These are phyloP conservation scores for Russula dissimulans DNA, from an alignment of 768 basidiomycete genomes.

Conservation along the genomic window DNA sequence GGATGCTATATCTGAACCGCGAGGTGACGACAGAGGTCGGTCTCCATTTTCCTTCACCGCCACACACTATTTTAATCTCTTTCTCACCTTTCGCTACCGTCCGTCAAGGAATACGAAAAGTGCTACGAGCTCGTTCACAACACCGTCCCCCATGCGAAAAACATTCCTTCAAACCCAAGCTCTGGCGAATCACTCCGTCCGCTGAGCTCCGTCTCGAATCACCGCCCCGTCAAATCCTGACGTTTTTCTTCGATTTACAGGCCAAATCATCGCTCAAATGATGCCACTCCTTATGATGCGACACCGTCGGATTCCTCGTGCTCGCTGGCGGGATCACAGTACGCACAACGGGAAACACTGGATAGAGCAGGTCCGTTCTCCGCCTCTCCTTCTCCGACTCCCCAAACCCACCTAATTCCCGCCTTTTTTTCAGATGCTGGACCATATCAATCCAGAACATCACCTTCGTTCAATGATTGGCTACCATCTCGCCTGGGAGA, in stretches of 20 bases:
- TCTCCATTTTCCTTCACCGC: background rate
- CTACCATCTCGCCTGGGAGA: slow-evolving; percentile 61
- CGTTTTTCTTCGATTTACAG: slow-evolving; percentile 28
- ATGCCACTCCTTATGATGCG: slow-evolving; percentile 80
- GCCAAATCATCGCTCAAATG: slow-evolving; percentile 63
- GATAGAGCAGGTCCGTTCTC: slow-evolving; percentile 59
- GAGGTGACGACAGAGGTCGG: slow-evolving; percentile 59
- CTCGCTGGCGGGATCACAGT: slow-evolving; percentile 60
- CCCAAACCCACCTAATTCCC: slow-evolving; percentile 18
- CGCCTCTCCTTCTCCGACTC: background rate
- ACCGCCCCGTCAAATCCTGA: slow-evolving; percentile 9
- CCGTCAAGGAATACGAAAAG: slow-evolving; percentile 59
- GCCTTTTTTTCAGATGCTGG: slow-evolving; percentile 47
- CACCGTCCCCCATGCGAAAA: slow-evolving; percentile 47
- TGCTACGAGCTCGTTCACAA: slow-evolving; percentile 51
- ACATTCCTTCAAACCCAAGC: slow-evolving; percentile 43
- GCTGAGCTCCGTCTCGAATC: slow-evolving; percentile 23
- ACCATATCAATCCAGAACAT: slow-evolving; percentile 40
- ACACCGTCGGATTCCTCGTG: slow-evolving; percentile 66
- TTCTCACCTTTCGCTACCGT: background rate
- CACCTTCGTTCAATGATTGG: slow-evolving; percentile 70
- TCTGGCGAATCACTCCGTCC: slow-evolving; percentile 61
- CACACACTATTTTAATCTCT: background rate
- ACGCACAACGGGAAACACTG: slow-evolving; percentile 64
- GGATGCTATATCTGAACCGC: slow-evolving; percentile 73